phyloP scores from a whole-genome alignment of 2,329 filamentous ascomycete species.

The Aspergillus texensis region DNA sequence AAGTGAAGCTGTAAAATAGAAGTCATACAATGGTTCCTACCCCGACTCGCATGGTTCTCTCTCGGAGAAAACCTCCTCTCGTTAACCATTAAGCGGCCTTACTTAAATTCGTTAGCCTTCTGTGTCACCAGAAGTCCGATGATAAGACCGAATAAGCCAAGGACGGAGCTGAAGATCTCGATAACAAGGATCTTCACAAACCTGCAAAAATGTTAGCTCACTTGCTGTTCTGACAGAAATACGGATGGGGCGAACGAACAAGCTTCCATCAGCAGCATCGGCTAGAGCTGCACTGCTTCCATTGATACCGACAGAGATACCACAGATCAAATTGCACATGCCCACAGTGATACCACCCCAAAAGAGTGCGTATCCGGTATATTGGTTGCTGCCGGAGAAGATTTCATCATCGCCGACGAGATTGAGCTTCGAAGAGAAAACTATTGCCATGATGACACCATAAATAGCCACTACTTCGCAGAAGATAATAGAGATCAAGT shows the following conservation, averaged over 20 bases:
- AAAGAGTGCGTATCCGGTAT: constrained; percentile 93
- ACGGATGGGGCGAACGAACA: constrained; percentile 62
- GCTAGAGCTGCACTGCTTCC: constrained; percentile 94
- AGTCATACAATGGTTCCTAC: constrained; percentile 27
- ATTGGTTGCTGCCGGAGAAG: constrained; percentile 79
- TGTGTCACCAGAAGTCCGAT: constrained; percentile 85
- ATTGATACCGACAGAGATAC: constrained; percentile 96
- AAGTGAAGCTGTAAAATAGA: constrained; percentile 23
- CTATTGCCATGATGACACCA: constrained; percentile 99
- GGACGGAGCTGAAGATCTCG: constrained; percentile 97
- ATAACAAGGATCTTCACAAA: constrained; percentile 99
- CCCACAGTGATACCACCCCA: constrained; percentile 95
- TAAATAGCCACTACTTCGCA: constrained; percentile 99
- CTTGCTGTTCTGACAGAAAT: neutral
- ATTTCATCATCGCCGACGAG: constrained; percentile 65
- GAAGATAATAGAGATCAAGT: constrained; percentile 99
- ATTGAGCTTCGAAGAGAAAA: constrained; percentile 88
- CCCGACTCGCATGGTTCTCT: constrained; percentile 19
- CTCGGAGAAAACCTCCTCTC: constrained; percentile 16
- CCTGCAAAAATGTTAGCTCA: constrained; percentile 49
- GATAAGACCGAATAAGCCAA: constrained; percentile 95
- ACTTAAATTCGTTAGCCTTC: constrained; percentile 74
- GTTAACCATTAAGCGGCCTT: constrained; percentile 29
- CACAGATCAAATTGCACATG: constrained; percentile 93
- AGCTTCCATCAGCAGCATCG: constrained; percentile 85